Evolutionary conservation across 257 asterid genomes (phyloP).

Genomic region (Marsdenia floribunda): DNA sequence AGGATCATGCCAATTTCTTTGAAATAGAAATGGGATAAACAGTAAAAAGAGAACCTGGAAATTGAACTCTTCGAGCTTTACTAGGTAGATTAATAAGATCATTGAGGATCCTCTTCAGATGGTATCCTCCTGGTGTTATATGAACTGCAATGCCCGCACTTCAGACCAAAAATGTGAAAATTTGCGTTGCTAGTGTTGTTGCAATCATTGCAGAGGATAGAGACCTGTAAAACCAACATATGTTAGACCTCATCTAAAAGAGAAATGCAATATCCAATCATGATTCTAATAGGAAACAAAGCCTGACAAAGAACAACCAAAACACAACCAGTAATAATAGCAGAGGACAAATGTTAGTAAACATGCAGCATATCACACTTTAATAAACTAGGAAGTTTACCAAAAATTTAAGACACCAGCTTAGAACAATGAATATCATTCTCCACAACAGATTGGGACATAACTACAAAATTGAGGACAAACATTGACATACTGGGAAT

Average conservation of each 20-base stretch:
- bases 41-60: neutral
- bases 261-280: neutral
- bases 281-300: neutral
- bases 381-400: neutral
- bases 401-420: neutral
- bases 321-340: neutral
- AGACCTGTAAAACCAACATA: slow-evolving; percentile 44
- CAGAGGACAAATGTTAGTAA: neutral
- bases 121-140: slow-evolving; percentile 71
- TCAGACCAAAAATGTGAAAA: slow-evolving; percentile 87
- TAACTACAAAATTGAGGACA: neutral
- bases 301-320: neutral
- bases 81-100: slow-evolving; percentile 13
- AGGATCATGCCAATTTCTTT: neutral
- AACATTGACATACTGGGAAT: neutral
- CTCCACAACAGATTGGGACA: neutral
- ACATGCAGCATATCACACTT: neutral
- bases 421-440: neutral
- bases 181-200: slow-evolving; percentile 50
- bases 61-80: neutral
- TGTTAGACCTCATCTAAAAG: neutral
- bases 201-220: slow-evolving; percentile 82
- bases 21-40: neutral
- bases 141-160: slow-evolving; percentile 66
- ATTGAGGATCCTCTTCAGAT: slow-evolving; percentile 32